These are phyloP conservation scores for Colletotrichum cereale DNA, from an alignment of 2,329 filamentous ascomycete species.

Conservation along the genomic window DNA sequence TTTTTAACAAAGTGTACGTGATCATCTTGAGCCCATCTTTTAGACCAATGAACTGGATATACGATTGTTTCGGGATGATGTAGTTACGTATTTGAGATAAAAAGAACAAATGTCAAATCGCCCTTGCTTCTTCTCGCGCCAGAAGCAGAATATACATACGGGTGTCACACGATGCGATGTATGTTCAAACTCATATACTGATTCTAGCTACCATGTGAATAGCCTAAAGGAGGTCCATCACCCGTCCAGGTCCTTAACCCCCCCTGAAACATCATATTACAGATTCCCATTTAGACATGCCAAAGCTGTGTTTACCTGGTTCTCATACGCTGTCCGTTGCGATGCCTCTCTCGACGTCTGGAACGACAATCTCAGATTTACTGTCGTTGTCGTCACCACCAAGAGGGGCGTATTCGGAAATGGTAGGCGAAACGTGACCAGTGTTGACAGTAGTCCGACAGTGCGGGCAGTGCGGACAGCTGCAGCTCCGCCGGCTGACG, in stretches of 20 bases:
- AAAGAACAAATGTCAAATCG: too few species aligned
- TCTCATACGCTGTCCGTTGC: background rate
- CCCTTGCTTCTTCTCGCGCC: too few species aligned
- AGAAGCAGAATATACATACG: too few species aligned
- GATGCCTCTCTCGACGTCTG: constrained; percentile 20
- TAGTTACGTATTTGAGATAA: background rate
- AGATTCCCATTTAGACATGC: too few species aligned
- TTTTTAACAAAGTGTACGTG: too few species aligned
- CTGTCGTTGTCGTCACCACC: constrained; percentile 19
- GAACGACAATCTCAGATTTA: constrained; percentile 1
- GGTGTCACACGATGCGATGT: background rate
- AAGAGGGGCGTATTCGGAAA: constrained; percentile 34
- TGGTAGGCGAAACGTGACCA: constrained; percentile 6
- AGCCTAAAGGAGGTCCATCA: background rate
- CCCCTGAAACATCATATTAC: background rate
- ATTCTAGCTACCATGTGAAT: background rate
- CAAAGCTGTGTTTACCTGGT: background rate
- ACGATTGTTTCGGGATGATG: background rate
- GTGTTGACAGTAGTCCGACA: constrained; percentile 21
- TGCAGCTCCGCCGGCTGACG: constrained; percentile 14
- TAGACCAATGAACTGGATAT: too few species aligned
- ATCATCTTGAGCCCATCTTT: too few species aligned
- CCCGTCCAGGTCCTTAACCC: background rate
- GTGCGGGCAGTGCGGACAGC: constrained; percentile 34
- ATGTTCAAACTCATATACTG: background rate